phyloP scores from a whole-genome alignment of 164 flowering plant genomes.

The Vitis amurensis region DNA sequence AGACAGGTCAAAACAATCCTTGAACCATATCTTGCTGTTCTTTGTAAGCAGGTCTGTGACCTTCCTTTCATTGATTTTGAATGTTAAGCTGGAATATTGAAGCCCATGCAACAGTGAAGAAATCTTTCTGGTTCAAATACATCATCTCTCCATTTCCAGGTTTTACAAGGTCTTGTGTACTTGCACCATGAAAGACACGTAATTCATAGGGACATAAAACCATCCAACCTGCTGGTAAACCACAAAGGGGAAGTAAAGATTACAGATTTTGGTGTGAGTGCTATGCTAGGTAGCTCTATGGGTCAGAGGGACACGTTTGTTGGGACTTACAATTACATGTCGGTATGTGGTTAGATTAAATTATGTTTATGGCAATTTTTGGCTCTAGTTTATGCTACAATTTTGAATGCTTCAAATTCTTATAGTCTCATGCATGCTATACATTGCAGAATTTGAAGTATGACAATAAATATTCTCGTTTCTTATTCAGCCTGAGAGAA shows the following conservation, averaged over 20 bases:
- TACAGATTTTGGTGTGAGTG: constrained; percentile 98
- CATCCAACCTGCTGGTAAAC: constrained; percentile 92
- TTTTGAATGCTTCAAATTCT: background rate
- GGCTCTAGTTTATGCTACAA: background rate
- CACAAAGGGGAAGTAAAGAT: constrained; percentile 95
- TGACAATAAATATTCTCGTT: background rate
- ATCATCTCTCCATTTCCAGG: constrained; percentile 43
- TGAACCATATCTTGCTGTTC: constrained; percentile 96
- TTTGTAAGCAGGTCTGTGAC: constrained; percentile 78
- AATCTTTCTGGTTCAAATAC: background rate
- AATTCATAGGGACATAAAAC: constrained; percentile 96
- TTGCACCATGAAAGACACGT: constrained; percentile 92
- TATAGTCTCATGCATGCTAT: no score
- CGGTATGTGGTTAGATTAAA: constrained; percentile 53
- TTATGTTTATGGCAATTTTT: background rate
- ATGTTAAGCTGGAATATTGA: background rate
- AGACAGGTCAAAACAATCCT: constrained; percentile 91
- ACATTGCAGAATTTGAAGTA: background rate
- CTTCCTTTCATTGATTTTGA: background rate
- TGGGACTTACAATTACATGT: constrained; percentile 98
- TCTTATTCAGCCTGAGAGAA: constrained; percentile 79
- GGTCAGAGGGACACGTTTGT: constrained; percentile 98
- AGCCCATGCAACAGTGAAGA: background rate
- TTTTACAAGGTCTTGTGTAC: constrained; percentile 87
- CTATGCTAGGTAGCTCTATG: constrained; percentile 82